phyloP scores from a whole-genome alignment of 2,329 filamentous ascomycete genomes.

The Hymenoscyphus albidus region DNA sequence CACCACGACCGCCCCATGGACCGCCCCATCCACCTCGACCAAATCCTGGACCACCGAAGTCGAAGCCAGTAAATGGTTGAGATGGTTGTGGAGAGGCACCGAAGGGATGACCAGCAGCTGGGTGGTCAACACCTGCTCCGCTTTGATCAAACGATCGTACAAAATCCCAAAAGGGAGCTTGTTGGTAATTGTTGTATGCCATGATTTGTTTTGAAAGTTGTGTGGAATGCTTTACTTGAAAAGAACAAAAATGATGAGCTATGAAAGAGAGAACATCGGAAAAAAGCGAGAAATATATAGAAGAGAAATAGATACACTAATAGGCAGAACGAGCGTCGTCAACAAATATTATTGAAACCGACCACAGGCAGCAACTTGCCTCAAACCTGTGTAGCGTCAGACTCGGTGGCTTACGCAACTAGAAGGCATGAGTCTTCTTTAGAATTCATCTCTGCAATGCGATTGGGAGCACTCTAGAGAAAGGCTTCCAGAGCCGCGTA shows the following conservation, averaged over 20 bases:
- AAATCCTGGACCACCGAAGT: slow-evolving; percentile 18
- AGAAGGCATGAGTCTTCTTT: not conserved
- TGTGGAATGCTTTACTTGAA: not conserved
- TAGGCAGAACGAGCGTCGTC: slow-evolving; percentile 3
- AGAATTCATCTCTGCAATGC: not conserved
- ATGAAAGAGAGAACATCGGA: not conserved
- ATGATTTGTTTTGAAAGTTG: slow-evolving; percentile 16
- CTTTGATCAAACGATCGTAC: slow-evolving; percentile 27
- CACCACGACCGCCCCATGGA: slow-evolving; percentile 23
- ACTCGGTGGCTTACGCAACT: not conserved
- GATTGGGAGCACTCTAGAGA: not conserved
- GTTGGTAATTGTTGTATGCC: slow-evolving; percentile 32
- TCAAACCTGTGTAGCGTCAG: not conserved
- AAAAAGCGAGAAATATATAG: not conserved
- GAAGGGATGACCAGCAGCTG: slow-evolving; percentile 16
- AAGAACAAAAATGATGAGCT: not conserved
- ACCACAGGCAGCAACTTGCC: not conserved
- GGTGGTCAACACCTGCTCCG: slow-evolving; percentile 32
- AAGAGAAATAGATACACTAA: not conserved
- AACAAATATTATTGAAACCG: not conserved
- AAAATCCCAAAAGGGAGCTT: slow-evolving; percentile 33
- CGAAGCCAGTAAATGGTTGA: slow-evolving; percentile 19
- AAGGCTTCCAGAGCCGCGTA: slow-evolving; percentile 1
- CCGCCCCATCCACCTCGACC: slow-evolving; percentile 26
- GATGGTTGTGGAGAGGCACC: slow-evolving; percentile 16